Conservation (phyloP, 805 yeast genomes). For the Spathaspora hagerdaliae region DNA sequence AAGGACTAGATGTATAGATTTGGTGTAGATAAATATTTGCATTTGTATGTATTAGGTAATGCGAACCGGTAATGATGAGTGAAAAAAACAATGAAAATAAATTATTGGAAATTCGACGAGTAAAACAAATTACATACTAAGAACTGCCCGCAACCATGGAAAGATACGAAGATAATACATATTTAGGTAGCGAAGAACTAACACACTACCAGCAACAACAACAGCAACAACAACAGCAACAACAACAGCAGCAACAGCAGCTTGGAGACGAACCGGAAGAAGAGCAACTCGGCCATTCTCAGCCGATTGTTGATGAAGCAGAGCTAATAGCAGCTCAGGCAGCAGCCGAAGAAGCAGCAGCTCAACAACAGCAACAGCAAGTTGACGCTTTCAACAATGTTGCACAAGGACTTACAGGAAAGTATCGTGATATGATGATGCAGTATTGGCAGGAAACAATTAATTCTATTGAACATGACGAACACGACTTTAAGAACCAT, state of each 20-base stretch:
- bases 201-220: conserved; percentile 2
- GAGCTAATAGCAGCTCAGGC: conserved; percentile 43
- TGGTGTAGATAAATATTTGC: too few relatives aligned
- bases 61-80: neutral
- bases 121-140: too few relatives aligned
- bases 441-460: conserved; percentile 97
- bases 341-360: conserved; percentile 46
- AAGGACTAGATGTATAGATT: conserved; percentile 1
- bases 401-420: conserved; percentile 85
- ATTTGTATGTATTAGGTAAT: too few relatives aligned
- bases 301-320: conserved; percentile 33
- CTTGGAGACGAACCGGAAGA: conserved; percentile 1
- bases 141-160: neutral
- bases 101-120: too few relatives aligned
- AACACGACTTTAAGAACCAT: conserved; percentile 89
- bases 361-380: conserved; percentile 41
- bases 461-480: conserved; percentile 81
- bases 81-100: neutral
- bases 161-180: conserved; percentile 1
- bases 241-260: neutral
- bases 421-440: conserved; percentile 83
- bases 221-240: conserved; percentile 2
- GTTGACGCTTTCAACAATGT: conserved; percentile 81
- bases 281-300: neutral
- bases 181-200: conserved; percentile 6